Evolutionary conservation across 768 basidiomycete species (phyloP).

Genomic region (Solioccasus polychromus): DNA sequence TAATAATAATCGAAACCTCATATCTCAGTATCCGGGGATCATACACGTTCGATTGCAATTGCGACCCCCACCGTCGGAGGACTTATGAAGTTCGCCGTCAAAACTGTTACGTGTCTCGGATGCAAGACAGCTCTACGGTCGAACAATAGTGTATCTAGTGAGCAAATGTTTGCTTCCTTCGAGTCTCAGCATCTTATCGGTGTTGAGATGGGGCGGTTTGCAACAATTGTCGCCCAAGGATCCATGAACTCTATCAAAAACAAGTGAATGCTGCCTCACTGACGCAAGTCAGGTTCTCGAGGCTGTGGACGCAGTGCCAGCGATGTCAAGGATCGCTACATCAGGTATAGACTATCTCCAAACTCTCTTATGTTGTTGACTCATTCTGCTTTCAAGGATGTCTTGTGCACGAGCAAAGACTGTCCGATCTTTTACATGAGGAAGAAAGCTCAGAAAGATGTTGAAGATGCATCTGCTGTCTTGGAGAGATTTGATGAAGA

Average conservation of each 20-base stretch:
- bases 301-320: slow-evolving; percentile 98
- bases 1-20: background rate
- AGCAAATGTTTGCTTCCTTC: slow-evolving; percentile 18
- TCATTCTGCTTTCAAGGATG: slow-evolving; percentile 57
- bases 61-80: slow-evolving; percentile 96
- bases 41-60: slow-evolving; percentile 93
- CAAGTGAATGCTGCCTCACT: slow-evolving; percentile 74
- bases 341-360: slow-evolving; percentile 49
- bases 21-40: slow-evolving; percentile 83
- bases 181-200: slow-evolving; percentile 4
- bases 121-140: slow-evolving; percentile 86
- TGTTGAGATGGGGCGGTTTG: slow-evolving; percentile 85
- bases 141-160: slow-evolving; percentile 74
- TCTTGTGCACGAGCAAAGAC: slow-evolving; percentile 93
- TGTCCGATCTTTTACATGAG: slow-evolving; percentile 99
- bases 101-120: slow-evolving; percentile 90
- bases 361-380: background rate
- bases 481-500: slow-evolving; percentile 85
- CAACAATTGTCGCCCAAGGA: slow-evolving; percentile 82
- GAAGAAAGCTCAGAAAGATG: slow-evolving; percentile 98
- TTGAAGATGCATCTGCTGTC: slow-evolving; percentile 75
- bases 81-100: slow-evolving; percentile 98
- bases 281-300: slow-evolving; percentile 86
- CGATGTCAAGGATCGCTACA: slow-evolving; percentile 98
- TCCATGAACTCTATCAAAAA: slow-evolving; percentile 91